These are phyloP conservation scores for Tausonia pullulans DNA, from an alignment of 1,284 basidiomycete species.

Conservation along the genomic window DNA sequence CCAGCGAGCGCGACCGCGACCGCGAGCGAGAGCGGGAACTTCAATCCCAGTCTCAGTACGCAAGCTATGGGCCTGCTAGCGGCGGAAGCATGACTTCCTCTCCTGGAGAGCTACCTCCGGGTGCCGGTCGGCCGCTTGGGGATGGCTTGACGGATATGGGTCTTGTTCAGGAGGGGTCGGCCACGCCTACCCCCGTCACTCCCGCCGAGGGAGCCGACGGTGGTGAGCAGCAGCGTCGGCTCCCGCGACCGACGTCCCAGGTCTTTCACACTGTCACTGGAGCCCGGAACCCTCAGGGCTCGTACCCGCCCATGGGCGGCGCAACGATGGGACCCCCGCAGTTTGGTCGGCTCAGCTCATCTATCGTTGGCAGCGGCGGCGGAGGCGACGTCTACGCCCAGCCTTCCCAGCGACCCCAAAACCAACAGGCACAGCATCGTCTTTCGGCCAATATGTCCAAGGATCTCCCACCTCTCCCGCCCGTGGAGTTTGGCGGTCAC, in stretches of 20 bases:
- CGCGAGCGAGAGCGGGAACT: too few species aligned
- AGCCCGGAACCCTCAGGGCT: too few species aligned
- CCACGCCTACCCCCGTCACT: neutral
- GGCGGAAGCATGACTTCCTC: neutral
- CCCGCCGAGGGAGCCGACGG: too few species aligned
- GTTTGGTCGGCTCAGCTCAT: neutral
- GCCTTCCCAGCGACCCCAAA: neutral
- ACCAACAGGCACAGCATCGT: neutral
- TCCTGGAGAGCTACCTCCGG: neutral
- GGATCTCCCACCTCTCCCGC: slow-evolving; percentile 12
- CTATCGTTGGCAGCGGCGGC: too few species aligned
- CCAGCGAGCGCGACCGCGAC: neutral
- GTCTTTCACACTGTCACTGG: neutral
- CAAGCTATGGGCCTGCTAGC: neutral
- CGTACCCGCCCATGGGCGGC: neutral
- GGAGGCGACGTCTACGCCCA: neutral
- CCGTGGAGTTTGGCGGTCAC: neutral
- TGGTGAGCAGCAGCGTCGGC: too few species aligned
- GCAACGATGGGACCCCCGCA: neutral
- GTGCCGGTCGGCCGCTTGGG: neutral
- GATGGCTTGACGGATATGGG: neutral
- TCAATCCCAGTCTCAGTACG: too few species aligned
- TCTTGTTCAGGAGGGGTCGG: neutral
- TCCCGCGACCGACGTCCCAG: too few species aligned
- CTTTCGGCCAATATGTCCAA: slow-evolving; percentile 6